phyloP scores from a whole-genome alignment of 345 rosid genomes.

The Stellera chamaejasme region DNA sequence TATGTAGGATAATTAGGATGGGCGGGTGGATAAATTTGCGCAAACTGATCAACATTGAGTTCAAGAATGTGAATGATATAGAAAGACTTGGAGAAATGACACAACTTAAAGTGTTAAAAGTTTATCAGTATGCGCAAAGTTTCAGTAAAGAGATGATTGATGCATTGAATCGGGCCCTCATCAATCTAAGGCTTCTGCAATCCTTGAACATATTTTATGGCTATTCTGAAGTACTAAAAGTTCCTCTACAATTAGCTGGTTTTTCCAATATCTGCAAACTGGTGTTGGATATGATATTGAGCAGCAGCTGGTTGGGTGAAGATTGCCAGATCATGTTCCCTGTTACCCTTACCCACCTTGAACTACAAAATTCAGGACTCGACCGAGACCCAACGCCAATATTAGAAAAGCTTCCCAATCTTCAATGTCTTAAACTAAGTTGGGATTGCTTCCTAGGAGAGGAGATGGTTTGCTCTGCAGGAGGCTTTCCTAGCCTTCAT shows the following conservation, averaged over 20 bases:
- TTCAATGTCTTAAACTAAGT: conserved; percentile 14
- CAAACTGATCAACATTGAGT: neutral
- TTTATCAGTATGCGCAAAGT: too few species aligned
- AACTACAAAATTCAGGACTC: conserved; percentile 4
- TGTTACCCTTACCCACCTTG: conserved; percentile 10
- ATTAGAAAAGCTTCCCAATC: conserved; percentile 13
- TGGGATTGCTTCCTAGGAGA: conserved; percentile 5
- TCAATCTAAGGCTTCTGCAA: too few species aligned
- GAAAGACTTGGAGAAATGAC: neutral
- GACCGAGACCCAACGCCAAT: conserved; percentile 8
- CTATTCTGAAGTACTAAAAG: too few species aligned
- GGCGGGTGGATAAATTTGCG: neutral
- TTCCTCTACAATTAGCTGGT: neutral
- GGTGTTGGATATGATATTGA: neutral
- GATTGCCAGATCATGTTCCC: conserved; percentile 4
- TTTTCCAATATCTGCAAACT: neutral
- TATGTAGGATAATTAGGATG: neutral
- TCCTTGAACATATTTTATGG: too few species aligned
- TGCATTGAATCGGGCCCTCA: neutral
- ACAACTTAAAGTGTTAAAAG: neutral
- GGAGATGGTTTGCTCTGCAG: conserved; percentile 5
- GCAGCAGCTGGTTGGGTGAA: too few species aligned
- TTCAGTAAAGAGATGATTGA: too few species aligned
- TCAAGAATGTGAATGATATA: neutral
- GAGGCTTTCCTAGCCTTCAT: conserved; percentile 12